Evolutionary conservation across 1,284 basidiomycete genomes (phyloP).

Genomic region (Pholiota adiposa): DNA sequence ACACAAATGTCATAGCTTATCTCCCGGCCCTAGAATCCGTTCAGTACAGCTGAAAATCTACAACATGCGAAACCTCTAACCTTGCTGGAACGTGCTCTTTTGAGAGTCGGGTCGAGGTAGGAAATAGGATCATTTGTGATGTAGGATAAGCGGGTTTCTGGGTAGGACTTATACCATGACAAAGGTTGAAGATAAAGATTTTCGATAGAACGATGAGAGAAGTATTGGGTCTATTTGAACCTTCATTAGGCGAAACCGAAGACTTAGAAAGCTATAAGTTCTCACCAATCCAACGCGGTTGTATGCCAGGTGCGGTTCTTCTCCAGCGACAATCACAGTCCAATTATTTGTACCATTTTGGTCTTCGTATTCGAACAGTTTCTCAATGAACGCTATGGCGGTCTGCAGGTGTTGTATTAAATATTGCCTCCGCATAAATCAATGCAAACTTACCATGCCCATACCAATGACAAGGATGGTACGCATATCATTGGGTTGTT

Average conservation of each 20-base stretch:
- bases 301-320: constrained; percentile 24
- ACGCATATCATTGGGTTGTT: background rate
- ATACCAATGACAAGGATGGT: constrained; percentile 22
- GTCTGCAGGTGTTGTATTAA: constrained; percentile 5
- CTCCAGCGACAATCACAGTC: constrained; percentile 18
- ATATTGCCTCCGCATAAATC: background rate
- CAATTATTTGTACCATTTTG: background rate
- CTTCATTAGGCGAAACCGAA: background rate
- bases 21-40: constrained; percentile 41
- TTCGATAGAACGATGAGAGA: constrained; percentile 42
- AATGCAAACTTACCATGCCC: constrained; percentile 21
- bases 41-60: constrained; percentile 40
- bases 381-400: constrained; percentile 24
- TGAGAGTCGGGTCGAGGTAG: constrained; percentile 43
- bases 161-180: constrained; percentile 65
- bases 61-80: constrained; percentile 1
- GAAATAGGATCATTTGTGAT: constrained; percentile 59
- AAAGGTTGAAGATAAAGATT: constrained; percentile 67
- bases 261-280: background rate
- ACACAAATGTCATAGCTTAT: constrained; percentile 67
- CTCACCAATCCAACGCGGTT: constrained; percentile 25
- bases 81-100: constrained; percentile 19
- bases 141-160: constrained; percentile 55
- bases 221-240: constrained; percentile 21
- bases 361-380: constrained; percentile 14